phyloP scores from a whole-genome alignment of 2,329 filamentous ascomycete genomes.

The Neocucurbitaria cava region DNA sequence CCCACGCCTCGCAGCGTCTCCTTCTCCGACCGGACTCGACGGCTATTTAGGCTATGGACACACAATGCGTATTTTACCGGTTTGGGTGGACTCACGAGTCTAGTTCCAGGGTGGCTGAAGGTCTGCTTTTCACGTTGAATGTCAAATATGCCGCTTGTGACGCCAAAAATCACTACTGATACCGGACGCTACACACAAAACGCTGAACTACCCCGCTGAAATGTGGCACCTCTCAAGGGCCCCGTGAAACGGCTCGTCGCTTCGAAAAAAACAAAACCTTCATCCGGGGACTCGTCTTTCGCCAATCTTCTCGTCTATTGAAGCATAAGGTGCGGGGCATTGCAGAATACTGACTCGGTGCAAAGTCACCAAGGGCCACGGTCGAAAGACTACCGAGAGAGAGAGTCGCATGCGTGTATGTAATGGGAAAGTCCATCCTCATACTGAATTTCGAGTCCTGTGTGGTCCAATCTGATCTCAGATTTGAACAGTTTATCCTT shows the following conservation, averaged over 20 bases:
- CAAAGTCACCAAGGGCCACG: not conserved
- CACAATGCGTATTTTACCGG: no score
- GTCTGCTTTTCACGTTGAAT: no score
- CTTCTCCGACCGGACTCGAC: not conserved
- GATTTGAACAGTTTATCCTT: not conserved
- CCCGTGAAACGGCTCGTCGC: not conserved
- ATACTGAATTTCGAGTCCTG: not conserved
- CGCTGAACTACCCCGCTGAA: not conserved
- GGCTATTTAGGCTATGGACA: not conserved
- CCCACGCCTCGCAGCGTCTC: not conserved
- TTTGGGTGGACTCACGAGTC: no score
- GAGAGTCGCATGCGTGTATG: not conserved
- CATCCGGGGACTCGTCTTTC: not conserved
- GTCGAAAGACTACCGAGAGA: not conserved
- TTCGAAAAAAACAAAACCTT: not conserved
- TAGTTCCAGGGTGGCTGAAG: not conserved
- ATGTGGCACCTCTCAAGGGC: not conserved
- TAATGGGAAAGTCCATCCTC: not conserved
- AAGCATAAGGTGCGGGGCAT: not conserved
- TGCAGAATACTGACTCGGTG: not conserved
- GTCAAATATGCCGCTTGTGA: not conserved
- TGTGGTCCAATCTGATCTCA: not conserved
- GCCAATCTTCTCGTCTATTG: not conserved
- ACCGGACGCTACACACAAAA: not conserved
- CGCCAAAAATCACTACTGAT: not conserved